Evolutionary conservation across 495 filamentous ascomycete genomes (phyloP), one percentile per base, ranked within the genome.

Genomic region (Penicillium ochrochloron): DNA sequence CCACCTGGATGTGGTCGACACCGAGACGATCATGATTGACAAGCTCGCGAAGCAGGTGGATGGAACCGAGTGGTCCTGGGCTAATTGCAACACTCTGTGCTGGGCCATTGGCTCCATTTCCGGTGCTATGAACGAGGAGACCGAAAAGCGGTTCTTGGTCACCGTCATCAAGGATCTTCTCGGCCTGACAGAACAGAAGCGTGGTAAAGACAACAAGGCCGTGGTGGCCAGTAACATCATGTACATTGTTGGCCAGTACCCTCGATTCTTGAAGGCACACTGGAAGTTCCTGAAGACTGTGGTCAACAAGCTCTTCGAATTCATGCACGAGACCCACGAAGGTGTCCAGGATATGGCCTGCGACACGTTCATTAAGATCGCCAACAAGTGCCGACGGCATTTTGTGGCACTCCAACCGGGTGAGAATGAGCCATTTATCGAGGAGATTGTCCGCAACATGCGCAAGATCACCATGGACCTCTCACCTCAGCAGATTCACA

Each of bases 251-350:
- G 95, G 95, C 37, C 95, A 99, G 74, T 99, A 99, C 73, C 95
- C 95, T 17, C 91, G 95, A 31, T 99, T 99, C 79, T 80, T 99
- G 68, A 99, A 99, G 77, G 95, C 95, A 0, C 95, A 99, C 75
- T 99, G 95, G 95, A 99, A 99, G 76, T 99, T 99, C 80, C 80
- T 99, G 68, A 99, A 99, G 85, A 99, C 95, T 8, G 95, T 99
- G 23, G 95, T 99, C 67, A 99, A 98, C 80, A 99, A 99, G 80
- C 86, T 99, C 14, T 99, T 99, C 70, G 95, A 99, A 77, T 99
- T 99, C 73, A 99, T 99, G 95, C 95, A 99, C 76, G 95, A 99
- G 74, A 98, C 95, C 5, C 95, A 99, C 73, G 95, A 99, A 85
- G 95, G 92, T 80, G 95, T 99, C 53, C 95, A 99, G 80, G 95